Evolutionary conservation across 495 filamentous ascomycete genomes (phyloP).

Genomic region (Neurospora discreta): DNA sequence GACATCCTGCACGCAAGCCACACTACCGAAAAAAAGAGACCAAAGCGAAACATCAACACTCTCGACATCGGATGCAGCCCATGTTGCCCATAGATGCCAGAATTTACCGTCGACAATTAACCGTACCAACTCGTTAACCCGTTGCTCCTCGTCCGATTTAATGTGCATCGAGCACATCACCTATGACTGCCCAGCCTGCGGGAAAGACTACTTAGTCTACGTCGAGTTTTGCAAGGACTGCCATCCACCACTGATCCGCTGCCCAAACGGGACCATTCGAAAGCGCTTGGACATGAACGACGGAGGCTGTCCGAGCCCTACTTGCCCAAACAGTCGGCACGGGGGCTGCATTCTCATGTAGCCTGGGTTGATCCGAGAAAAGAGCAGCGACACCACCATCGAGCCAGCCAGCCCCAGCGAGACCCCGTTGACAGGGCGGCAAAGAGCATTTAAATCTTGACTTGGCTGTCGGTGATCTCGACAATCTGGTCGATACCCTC

Average conservation of each 20-base stretch:
- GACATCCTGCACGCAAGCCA: background rate
- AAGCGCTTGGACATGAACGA: slow-evolving; percentile 32
- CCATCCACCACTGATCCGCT: slow-evolving; percentile 31
- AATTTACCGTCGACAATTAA: slow-evolving; percentile 6
- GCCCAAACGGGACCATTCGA: slow-evolving; percentile 26
- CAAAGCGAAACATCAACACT: background rate
- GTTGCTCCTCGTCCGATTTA: slow-evolving; percentile 23
- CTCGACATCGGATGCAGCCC: background rate
- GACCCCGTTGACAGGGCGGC: background rate
- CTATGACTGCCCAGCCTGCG: slow-evolving; percentile 38
- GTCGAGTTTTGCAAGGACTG: slow-evolving; percentile 38
- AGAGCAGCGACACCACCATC: background rate
- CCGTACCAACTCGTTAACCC: background rate
- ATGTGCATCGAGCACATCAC: slow-evolving; percentile 41
- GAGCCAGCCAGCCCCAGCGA: background rate
- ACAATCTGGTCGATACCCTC: slow-evolving; percentile 81
- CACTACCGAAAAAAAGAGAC: background rate
- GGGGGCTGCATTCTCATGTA: slow-evolving; percentile 37
- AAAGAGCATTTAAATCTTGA: slow-evolving; percentile 39
- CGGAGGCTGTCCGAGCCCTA: slow-evolving; percentile 35
- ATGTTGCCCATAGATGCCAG: background rate
- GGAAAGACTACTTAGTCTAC: slow-evolving; percentile 39
- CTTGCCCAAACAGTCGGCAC: slow-evolving; percentile 38
- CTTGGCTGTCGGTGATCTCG: slow-evolving; percentile 53
- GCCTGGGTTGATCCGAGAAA: background rate